Conservation (phyloP, 202 grass and related monocot species). For the Saccharum hybrid region DNA sequence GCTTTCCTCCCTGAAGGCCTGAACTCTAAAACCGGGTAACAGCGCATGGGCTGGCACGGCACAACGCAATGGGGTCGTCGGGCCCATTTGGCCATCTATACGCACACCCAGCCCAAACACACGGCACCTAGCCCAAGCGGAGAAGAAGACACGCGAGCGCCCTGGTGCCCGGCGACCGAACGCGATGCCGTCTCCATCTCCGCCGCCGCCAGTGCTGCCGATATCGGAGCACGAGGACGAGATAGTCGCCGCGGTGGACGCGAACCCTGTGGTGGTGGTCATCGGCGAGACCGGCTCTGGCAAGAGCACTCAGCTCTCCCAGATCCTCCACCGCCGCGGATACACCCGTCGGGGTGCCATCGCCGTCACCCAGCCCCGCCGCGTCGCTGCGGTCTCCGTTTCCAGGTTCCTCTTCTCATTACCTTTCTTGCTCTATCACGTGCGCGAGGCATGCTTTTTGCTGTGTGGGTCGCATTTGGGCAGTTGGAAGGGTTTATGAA, state of each 20-base stretch:
- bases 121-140: not conserved
- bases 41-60: too few species aligned
- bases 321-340: slow-evolving; percentile 83
- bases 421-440: not conserved
- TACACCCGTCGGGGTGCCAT: slow-evolving; percentile 79
- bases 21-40: too few species aligned
- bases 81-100: too few species aligned
- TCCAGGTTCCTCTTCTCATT: slow-evolving; percentile 51
- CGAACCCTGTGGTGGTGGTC: slow-evolving; percentile 74
- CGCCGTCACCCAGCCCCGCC: slow-evolving; percentile 88
- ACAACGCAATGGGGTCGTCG: too few species aligned
- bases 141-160: not conserved
- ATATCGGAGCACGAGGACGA: slow-evolving; percentile 82
- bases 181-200: slow-evolving; percentile 10
- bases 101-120: not conserved
- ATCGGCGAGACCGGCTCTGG: slow-evolving; percentile 94
- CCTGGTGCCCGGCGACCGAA: not conserved
- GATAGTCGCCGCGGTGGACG: slow-evolving; percentile 73
- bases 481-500: slow-evolving; percentile 6
- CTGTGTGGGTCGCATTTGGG: not conserved
- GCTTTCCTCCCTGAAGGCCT: too few species aligned
- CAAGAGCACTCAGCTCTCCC: slow-evolving; percentile 96
- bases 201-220: slow-evolving; percentile 56
- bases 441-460: not conserved
- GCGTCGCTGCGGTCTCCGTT: slow-evolving; percentile 89